Evolutionary conservation across 2,329 filamentous ascomycete genomes (phyloP).

Genomic region (Pseudopyrenochaeta lycopersici): DNA sequence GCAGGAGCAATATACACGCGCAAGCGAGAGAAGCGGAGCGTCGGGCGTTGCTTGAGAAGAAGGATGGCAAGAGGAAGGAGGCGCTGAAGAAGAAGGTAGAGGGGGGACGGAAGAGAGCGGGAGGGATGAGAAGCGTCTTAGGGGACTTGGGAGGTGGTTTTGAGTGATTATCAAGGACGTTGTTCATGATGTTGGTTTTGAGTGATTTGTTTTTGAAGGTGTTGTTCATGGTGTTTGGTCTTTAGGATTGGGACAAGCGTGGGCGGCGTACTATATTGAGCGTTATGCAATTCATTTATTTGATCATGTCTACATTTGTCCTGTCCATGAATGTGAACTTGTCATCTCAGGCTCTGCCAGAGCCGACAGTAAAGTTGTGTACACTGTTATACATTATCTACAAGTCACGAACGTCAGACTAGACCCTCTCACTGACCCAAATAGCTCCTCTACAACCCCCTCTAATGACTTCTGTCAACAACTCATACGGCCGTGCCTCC

Average conservation of each 20-base stretch:
- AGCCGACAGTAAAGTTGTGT: background rate
- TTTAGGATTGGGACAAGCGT: background rate
- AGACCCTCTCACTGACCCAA: conserved; percentile 83
- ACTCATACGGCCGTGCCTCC: conserved; percentile 86
- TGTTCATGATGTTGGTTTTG: conserved; percentile 1
- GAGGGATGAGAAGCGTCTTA: conserved; percentile 44
- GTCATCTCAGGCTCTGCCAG: too few relatives aligned
- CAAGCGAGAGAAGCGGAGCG: conserved; percentile 68
- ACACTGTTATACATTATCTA: background rate
- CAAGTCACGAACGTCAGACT: conserved; percentile 14
- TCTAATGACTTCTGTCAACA: conserved; percentile 85
- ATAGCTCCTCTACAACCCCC: conserved; percentile 93
- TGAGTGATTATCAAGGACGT: conserved; percentile 32
- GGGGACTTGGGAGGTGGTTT: conserved; percentile 45
- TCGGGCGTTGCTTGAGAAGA: conserved; percentile 59
- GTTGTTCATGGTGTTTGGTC: background rate
- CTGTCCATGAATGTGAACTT: too few relatives aligned
- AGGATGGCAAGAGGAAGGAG: conserved; percentile 61
- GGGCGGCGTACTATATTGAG: too few relatives aligned
- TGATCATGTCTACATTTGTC: too few relatives aligned
- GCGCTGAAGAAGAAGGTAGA: conserved; percentile 55
- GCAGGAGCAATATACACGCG: conserved; percentile 68
- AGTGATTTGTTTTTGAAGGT: background rate
- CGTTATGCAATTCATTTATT: too few relatives aligned
- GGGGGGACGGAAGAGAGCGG: conserved; percentile 30